phyloP scores from a whole-genome alignment of 495 filamentous ascomycete genomes.

The Penicillium goetzii region DNA sequence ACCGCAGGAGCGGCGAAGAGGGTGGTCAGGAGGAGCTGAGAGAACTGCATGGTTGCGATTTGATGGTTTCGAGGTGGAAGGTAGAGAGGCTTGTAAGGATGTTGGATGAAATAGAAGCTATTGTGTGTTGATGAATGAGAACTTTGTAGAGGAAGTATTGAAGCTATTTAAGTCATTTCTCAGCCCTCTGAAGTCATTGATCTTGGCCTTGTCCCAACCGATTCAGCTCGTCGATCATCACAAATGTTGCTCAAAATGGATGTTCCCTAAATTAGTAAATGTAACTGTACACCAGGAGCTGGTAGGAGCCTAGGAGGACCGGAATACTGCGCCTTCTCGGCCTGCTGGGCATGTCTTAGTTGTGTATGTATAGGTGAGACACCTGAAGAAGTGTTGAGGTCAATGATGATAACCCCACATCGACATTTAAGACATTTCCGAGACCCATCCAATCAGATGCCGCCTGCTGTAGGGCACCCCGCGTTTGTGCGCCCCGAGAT shows the following conservation, averaged over 20 bases:
- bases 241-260: conserved; percentile 16
- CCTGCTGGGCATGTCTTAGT: conserved; percentile 20
- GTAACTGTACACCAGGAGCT: conserved; percentile 18
- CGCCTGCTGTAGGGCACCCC: conserved; percentile 14
- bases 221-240: not conserved
- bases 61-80: conserved; percentile 11
- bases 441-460: conserved; percentile 19
- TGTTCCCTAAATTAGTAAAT: conserved; percentile 17
- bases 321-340: not conserved
- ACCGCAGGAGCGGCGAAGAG: conserved; percentile 42
- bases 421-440: conserved; percentile 16
- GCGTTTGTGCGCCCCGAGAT: conserved; percentile 12
- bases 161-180: conserved; percentile 20
- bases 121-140: conserved; percentile 9
- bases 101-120: not conserved
- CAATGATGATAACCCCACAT: not conserved
- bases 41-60: conserved; percentile 52
- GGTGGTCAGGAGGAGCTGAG: conserved; percentile 41
- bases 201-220: not conserved
- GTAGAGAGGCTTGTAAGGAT: not conserved
- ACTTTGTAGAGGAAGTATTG: not conserved
- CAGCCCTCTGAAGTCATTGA: conserved; percentile 1
- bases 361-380: conserved; percentile 17
- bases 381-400: conserved; percentile 4
- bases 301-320: not conserved